phyloP scores from a whole-genome alignment of 2,329 filamentous ascomycete species.

The Cadophora sp. region DNA sequence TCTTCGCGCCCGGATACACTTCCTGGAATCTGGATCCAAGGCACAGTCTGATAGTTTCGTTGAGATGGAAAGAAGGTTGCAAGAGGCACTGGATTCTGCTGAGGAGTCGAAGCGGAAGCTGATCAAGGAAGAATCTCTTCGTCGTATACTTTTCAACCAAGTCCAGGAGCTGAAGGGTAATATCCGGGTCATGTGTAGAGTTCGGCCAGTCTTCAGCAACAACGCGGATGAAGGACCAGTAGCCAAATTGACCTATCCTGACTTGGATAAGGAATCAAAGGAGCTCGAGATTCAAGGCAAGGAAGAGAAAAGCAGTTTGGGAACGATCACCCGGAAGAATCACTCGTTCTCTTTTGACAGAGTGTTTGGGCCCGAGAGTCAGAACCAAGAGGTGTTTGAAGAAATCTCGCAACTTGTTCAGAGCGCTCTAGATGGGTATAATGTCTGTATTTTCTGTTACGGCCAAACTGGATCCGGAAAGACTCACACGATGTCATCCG shows the following conservation, averaged over 20 bases:
- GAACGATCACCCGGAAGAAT: constrained; percentile 76
- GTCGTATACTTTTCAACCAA: constrained; percentile 93
- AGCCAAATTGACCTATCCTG: constrained; percentile 81
- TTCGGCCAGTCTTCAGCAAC: constrained; percentile 72
- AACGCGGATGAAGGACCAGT: constrained; percentile 62
- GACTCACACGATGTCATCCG: constrained; percentile 92
- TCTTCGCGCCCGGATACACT: constrained; percentile 82
- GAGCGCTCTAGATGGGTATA: constrained; percentile 95
- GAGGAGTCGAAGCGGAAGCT: constrained; percentile 80
- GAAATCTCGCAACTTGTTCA: constrained; percentile 98
- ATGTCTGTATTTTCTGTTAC: constrained; percentile 98
- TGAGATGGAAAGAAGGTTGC: constrained; percentile 79
- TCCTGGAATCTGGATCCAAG: constrained; percentile 88
- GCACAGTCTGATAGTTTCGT: constrained; percentile 87
- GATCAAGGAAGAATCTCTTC: constrained; percentile 87
- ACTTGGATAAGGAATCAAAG: constrained; percentile 80
- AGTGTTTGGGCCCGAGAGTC: constrained; percentile 79
- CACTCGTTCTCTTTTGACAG: constrained; percentile 92
- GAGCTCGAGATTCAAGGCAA: constrained; percentile 86
- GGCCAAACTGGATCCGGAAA: constrained; percentile 97
- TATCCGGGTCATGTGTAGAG: constrained; percentile 96
- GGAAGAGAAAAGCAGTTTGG: constrained; percentile 83
- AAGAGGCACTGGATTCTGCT: constrained; percentile 75
- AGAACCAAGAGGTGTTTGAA: constrained; percentile 88
- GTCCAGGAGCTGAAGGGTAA: constrained; percentile 98